A percentile compares a stretch with the other conserved stretches of the same genome.
These are phyloP conservation scores for Auriscalpium orientale DNA, from an alignment of 768 basidiomycete genomes.

Conservation along the genomic window DNA sequence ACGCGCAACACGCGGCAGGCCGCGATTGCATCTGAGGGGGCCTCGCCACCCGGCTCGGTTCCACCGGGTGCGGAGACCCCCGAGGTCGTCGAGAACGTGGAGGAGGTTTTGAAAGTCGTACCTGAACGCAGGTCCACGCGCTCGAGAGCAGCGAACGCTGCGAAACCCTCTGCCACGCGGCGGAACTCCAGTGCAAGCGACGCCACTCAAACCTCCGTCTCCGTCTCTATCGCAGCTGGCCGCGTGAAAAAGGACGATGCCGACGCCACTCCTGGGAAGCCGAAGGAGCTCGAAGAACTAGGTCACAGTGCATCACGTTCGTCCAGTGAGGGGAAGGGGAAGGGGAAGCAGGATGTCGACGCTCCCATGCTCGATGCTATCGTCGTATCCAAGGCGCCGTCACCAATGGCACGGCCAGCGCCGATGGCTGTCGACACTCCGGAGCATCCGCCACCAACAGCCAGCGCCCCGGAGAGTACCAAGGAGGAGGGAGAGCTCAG, in stretches of 20 bases:
- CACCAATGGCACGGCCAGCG: too few relatives aligned
- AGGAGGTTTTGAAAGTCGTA: conserved; percentile 3
- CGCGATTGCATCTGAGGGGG: conserved; percentile 4
- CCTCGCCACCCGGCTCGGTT: conserved; percentile 9
- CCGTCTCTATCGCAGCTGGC: conserved; percentile 13
- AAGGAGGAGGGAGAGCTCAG: conserved; percentile 5
- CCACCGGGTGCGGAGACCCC: conserved; percentile 4
- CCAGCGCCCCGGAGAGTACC: background rate
- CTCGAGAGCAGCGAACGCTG: conserved; percentile 11
- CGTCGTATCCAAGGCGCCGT: too few relatives aligned
- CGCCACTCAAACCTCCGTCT: conserved; percentile 15
- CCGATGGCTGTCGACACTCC: too few relatives aligned
- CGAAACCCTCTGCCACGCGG: conserved; percentile 1
- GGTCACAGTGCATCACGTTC: background rate
- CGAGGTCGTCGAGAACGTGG: conserved; percentile 10
- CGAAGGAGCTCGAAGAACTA: background rate
- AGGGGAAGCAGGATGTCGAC: background rate
- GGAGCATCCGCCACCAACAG: too few relatives aligned
- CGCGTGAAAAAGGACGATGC: conserved; percentile 10
- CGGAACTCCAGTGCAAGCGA: conserved; percentile 17
- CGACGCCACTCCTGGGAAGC: conserved; percentile 2
- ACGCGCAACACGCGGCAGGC: conserved; percentile 12
- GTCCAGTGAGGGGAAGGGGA: background rate
- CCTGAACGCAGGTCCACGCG: conserved; percentile 16
- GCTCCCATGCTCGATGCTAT: too few relatives aligned